Evolutionary conservation across 805 yeast species (phyloP), one percentile per base, ranked within the genome.

Genomic region (Kockiozyma suomiensis): DNA sequence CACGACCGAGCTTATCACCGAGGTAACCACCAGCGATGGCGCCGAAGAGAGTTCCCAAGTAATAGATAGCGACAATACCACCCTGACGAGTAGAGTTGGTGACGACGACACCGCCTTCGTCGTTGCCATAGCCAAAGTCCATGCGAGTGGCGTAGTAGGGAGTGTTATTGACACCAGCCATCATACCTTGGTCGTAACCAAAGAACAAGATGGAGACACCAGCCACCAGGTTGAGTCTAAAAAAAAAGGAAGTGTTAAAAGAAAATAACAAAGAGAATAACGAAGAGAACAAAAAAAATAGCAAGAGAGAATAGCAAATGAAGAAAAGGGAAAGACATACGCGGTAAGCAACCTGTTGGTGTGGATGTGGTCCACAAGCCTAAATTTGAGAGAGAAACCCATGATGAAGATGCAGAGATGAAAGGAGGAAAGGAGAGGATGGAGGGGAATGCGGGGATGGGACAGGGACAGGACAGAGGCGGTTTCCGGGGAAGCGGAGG

Each of bases 1-100:
- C 79, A 77, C 91, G 82, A 56, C 90, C 90, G 42, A 74, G 68
- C 43, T 58, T 73, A 60, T 84, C 87, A 70, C 88, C 89, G 58
- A 76, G 71, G 65, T 40, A 55, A n/a, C 66, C 66, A 13, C 58
- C 64, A 19, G 53, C 42, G n/a, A 59, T 15, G 38, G 58, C 45
- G 12, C 66, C 66, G 37, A 54, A 42, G 32, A 70, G 55, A 33
- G 74, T 70, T 21, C 77, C 76, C 54, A 73, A 66, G 59, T 73
- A 71, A 48, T 71, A 70, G 52, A 73, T 69, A 13, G 75, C 70
- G 30, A 73, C 74, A 49, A 73, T 73, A 12, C 74, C 74, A 33
- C 75, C 75, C 53, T 65, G 67, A 43, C 66, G 62, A 45, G 72
- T 67, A 8, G 72, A 64, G 57, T 67, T 58, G 38, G 66, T 61